These are phyloP conservation scores for Teratosphaeria viscida DNA, from an alignment of 2,329 filamentous ascomycete species.

Conservation along the genomic window DNA sequence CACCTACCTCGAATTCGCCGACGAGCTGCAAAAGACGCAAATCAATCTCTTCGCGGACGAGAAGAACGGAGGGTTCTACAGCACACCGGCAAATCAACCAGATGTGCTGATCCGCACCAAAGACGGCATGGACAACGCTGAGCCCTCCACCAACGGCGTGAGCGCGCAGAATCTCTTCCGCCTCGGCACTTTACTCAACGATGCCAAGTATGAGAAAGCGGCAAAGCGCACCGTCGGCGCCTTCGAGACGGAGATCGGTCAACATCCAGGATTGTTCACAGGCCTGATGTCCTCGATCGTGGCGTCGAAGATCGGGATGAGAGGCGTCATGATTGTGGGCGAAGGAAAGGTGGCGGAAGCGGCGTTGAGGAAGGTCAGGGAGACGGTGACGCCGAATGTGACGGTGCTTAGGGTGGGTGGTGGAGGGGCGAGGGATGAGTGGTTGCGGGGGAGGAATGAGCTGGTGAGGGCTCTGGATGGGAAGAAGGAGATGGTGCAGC, in stretches of 20 bases:
- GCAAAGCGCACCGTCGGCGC: constrained; percentile 68
- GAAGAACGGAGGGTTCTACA: constrained; percentile 56
- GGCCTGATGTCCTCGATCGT: constrained; percentile 70
- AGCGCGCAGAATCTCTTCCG: constrained; percentile 82
- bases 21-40: constrained; percentile 67
- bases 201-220: constrained; percentile 51
- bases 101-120: constrained; percentile 79
- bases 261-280: constrained; percentile 87
- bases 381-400: constrained; percentile 26
- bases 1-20: constrained; percentile 67
- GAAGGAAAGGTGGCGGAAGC: constrained; percentile 32
- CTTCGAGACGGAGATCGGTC: constrained; percentile 83
- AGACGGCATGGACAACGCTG: constrained; percentile 86
- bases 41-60: constrained; percentile 68
- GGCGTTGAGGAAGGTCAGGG: constrained; percentile 31
- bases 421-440: constrained; percentile 27
- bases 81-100: constrained; percentile 50
- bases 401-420: constrained; percentile 30
- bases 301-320: constrained; percentile 59
- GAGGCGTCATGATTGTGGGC: constrained; percentile 47
- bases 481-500: constrained; percentile 31
- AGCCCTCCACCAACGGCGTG: constrained; percentile 81
- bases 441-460: constrained; percentile 42
- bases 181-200: constrained; percentile 58
- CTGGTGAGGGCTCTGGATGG: constrained; percentile 35